Evolutionary conservation across 495 filamentous ascomycete genomes (phyloP), one percentile per base, ranked within the genome.

Genomic region (Aspergillus cristatus): DNA sequence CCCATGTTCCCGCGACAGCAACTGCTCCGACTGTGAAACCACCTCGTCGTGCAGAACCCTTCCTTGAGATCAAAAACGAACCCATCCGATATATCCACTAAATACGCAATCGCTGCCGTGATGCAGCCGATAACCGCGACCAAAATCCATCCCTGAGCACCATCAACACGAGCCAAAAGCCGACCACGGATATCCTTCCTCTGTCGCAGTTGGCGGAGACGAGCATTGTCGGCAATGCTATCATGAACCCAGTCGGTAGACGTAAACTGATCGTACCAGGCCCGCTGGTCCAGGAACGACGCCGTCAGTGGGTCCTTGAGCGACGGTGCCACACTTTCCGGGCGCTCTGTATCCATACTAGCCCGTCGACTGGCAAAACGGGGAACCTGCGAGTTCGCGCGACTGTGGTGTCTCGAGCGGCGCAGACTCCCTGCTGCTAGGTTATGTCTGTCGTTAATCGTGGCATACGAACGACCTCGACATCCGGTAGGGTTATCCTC

Each of bases 201-300:
- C 43, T 71, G 77, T 31, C 86, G 75, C 18, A 97, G 71, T 33
- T 78, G 78, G 47, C 89, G 93, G 26, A 93, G 76, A 31, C 91
- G 82, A 37, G 82, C 84, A 30, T 87, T 86, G 59, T 98, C 91
- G 50, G 89, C 88, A 45, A 97, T 95, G 56, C 84, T 91, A 50
- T 98, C 91, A 53, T 94, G 88, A 6, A 98, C 91, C 91, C 90
- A 97, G 58, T 98, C 91, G 48, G 90, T 97, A 7, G 85, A 94
- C 5, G 90, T 96, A 60, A 97, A 96, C 60, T 98, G 91, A 65
- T 98, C 90, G 60, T 98, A 98, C 91, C 91, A 98, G 10, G 91
- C 84, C 13, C 91, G 77, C 35, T 98, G 88, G 51, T 98, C 86
- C 18, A 76, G 58, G 37, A 72, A 76, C 11, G 78, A 52, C 4